phyloP scores from a whole-genome alignment of 2,329 filamentous ascomycete species.

The Didymosphaeria variabile region DNA sequence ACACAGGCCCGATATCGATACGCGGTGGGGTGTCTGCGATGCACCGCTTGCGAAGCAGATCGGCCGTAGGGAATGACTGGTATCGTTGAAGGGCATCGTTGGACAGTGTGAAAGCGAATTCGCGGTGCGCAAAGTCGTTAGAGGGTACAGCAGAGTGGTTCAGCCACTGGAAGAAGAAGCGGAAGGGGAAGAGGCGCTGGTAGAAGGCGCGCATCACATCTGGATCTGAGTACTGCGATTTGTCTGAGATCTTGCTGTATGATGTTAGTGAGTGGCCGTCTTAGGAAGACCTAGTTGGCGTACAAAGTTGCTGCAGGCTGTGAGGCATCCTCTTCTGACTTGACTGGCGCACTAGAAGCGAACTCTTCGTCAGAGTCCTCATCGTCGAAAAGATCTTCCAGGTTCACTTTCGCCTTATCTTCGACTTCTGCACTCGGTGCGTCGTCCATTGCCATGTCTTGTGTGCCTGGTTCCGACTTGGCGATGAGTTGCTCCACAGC shows the following conservation, averaged over 20 bases:
- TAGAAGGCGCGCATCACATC: constrained; percentile 95
- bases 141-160: constrained; percentile 90
- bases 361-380: constrained; percentile 67
- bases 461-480: constrained; percentile 30
- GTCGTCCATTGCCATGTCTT: constrained; percentile 45
- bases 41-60: constrained; percentile 87
- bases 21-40: constrained; percentile 86
- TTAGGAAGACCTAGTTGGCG: not conserved
- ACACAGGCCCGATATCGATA: constrained; percentile 99
- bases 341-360: constrained; percentile 61
- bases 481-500: constrained; percentile 53
- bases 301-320: constrained; percentile 53
- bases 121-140: constrained; percentile 88
- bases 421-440: constrained; percentile 32
- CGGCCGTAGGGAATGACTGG: constrained; percentile 76
- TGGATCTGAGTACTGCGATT: constrained; percentile 69
- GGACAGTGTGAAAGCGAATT: constrained; percentile 94
- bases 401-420: constrained; percentile 47
- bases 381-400: constrained; percentile 69
- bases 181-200: constrained; percentile 93
- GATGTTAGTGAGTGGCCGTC: constrained; percentile 27
- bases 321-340: constrained; percentile 52
- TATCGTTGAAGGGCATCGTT: constrained; percentile 94
- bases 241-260: constrained; percentile 48
- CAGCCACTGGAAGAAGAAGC: constrained; percentile 95